phyloP scores from a whole-genome alignment of 108 stramenopile species.

The Epithemia pelagica region DNA sequence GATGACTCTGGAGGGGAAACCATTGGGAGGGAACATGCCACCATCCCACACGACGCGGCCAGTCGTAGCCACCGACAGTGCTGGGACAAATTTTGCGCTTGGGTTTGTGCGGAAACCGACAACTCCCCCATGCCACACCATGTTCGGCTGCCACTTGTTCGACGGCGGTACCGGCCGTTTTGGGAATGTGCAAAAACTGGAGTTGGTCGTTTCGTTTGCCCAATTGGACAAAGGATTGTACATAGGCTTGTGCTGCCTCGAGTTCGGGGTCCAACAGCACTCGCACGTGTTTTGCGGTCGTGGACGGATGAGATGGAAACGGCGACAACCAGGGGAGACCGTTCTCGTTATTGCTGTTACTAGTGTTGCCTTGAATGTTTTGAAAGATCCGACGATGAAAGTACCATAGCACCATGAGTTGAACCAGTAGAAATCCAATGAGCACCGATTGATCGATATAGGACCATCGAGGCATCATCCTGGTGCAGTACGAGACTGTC shows the following conservation, averaged over 20 bases:
- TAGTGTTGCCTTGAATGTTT: no score
- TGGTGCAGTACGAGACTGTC: no score
- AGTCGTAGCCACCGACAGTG: constrained; percentile 15
- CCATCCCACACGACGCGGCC: constrained; percentile 25
- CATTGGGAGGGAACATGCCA: constrained; percentile 33
- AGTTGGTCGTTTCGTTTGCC: constrained; percentile 20
- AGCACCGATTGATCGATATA: no score
- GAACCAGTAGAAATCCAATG: no score
- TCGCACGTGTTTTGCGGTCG: background rate
- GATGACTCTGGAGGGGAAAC: no score
- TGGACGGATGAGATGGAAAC: background rate
- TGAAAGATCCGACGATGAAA: no score
- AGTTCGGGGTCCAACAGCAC: constrained; percentile 10
- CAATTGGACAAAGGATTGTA: constrained; percentile 12
- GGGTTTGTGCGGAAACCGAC: constrained; percentile 29
- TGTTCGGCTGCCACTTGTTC: constrained; percentile 26
- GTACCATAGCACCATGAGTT: no score
- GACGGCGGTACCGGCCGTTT: constrained; percentile 30
- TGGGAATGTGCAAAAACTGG: constrained; percentile 37
- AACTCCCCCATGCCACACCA: constrained; percentile 23
- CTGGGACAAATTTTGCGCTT: constrained; percentile 25
- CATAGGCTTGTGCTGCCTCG: constrained; percentile 15
- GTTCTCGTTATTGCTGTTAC: no score
- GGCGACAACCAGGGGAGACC: background rate
- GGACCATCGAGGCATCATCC: no score